A percentile compares a stretch with the other conserved stretches of the same genome.
phyloP scores from a whole-genome alignment of 2,329 filamentous ascomycete species.

The Penicillium sp. region DNA sequence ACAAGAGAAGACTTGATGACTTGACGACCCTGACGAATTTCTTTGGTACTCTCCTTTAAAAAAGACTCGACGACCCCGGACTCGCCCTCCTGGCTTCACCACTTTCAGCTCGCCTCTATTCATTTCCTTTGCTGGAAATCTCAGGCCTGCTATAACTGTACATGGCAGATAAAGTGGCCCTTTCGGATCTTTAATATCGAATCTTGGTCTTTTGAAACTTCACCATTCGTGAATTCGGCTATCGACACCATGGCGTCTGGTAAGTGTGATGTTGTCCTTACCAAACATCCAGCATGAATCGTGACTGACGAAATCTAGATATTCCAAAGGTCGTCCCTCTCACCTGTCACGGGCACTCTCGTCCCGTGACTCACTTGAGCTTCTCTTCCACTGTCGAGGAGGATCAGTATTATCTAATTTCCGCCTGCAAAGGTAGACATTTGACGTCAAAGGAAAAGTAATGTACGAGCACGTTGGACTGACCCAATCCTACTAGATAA shows the following conservation, averaged over 20 bases:
- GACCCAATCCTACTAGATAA: constrained; percentile 63
- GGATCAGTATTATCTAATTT: constrained; percentile 87
- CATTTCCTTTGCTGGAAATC: not conserved
- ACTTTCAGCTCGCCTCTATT: not conserved
- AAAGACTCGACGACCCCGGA: constrained; percentile 14
- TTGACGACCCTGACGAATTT: constrained; percentile 46
- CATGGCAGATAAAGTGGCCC: not conserved
- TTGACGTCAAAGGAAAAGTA: not conserved
- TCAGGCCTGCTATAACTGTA: not conserved
- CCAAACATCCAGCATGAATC: not conserved
- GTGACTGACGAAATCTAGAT: constrained; percentile 29
- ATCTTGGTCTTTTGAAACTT: not conserved
- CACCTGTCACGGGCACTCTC: constrained; percentile 92
- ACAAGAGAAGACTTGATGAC: constrained; percentile 33
- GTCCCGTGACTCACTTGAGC: constrained; percentile 85
- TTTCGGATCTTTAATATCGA: not conserved
- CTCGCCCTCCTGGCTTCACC: constrained; percentile 2
- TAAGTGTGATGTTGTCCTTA: constrained; percentile 8
- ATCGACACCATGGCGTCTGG: constrained; percentile 18
- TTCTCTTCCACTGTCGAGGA: constrained; percentile 84
- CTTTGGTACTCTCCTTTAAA: constrained; percentile 35
- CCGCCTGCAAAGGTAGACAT: constrained; percentile 79
- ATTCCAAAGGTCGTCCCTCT: constrained; percentile 72
- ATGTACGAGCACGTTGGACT: not conserved
- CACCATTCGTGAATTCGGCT: not conserved